phyloP scores from a whole-genome alignment of 768 basidiomycete genomes.

The Boletales sp. region DNA sequence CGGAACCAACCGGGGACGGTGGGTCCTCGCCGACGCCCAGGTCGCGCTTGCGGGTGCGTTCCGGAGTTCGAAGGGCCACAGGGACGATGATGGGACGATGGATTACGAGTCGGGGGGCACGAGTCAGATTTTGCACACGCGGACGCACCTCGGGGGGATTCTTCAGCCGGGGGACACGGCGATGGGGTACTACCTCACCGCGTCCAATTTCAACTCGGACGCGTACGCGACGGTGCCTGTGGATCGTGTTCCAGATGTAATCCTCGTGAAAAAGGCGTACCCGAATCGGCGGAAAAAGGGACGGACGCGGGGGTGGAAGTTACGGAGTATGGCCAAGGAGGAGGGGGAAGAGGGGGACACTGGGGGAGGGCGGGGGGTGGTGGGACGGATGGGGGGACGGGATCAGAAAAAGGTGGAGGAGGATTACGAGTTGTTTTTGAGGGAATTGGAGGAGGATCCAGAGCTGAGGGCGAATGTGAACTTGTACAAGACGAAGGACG shows the following conservation, averaged over 20 bases:
- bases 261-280: conserved; percentile 94
- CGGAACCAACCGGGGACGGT: conserved; percentile 63
- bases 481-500: conserved; percentile 70
- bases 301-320: conserved; percentile 78
- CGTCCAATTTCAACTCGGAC: conserved; percentile 91
- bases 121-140: conserved; percentile 89
- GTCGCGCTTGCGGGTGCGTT: conserved; percentile 84
- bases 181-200: conserved; percentile 85
- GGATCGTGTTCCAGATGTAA: conserved; percentile 80
- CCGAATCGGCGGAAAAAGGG: conserved; percentile 91
- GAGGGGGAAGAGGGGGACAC: conserved; percentile 84
- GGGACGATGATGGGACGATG: conserved; percentile 51
- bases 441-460: conserved; percentile 91
- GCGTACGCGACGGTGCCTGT: conserved; percentile 67
- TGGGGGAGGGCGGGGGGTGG: conserved; percentile 74
- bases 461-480: conserved; percentile 87
- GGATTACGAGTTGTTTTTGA: conserved; percentile 95
- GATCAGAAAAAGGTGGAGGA: conserved; percentile 92
- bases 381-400: conserved; percentile 84
- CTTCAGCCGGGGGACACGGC: conserved; percentile 94
- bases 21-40: conserved; percentile 84
- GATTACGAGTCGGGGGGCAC: conserved; percentile 58
- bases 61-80: conserved; percentile 45
- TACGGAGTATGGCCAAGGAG: conserved; percentile 91
- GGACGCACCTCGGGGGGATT: conserved; percentile 91